Conservation (phyloP, 1,139 yeast genomes). For the Sugiyamaella novakii region DNA sequence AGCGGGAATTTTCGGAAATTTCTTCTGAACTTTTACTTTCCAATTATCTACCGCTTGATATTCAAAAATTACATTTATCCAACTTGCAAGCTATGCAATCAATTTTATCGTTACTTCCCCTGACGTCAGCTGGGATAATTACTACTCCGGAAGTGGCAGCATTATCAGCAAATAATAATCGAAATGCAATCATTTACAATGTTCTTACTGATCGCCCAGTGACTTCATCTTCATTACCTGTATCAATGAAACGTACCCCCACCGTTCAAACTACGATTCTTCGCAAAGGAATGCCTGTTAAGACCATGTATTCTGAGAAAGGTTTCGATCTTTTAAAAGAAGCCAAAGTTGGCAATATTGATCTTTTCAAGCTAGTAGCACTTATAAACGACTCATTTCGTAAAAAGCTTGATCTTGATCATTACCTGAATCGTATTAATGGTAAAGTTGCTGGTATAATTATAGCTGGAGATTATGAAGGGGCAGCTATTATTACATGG, state of each 20-base stretch:
- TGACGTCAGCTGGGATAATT: slow-evolving; percentile 53
- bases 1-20: slow-evolving; percentile 76
- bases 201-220: slow-evolving; percentile 88
- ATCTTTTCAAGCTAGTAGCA: slow-evolving; percentile 56
- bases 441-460: slow-evolving; percentile 71
- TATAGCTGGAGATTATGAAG: slow-evolving; percentile 92
- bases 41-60: slow-evolving; percentile 51
- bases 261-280: slow-evolving; percentile 74
- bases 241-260: slow-evolving; percentile 57
- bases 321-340: slow-evolving; percentile 51
- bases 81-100: slow-evolving; percentile 60
- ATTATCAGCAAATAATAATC: slow-evolving; percentile 35
- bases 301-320: slow-evolving; percentile 46
- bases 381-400: slow-evolving; percentile 83
- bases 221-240: slow-evolving; percentile 90
- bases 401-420: slow-evolving; percentile 60
- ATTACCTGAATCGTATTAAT: slow-evolving; percentile 66
- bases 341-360: slow-evolving; percentile 53
- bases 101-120: slow-evolving; percentile 48
- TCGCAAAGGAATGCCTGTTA: slow-evolving; percentile 73
- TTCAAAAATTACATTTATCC: slow-evolving; percentile 54
- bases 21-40: slow-evolving; percentile 57
- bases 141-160: slow-evolving; percentile 54
- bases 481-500: slow-evolving; percentile 89
- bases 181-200: slow-evolving; percentile 85